Base-by-base conservation (phyloP, 495 filamentous ascomycete species). In the Talaromyces nanjingensis region DNA sequence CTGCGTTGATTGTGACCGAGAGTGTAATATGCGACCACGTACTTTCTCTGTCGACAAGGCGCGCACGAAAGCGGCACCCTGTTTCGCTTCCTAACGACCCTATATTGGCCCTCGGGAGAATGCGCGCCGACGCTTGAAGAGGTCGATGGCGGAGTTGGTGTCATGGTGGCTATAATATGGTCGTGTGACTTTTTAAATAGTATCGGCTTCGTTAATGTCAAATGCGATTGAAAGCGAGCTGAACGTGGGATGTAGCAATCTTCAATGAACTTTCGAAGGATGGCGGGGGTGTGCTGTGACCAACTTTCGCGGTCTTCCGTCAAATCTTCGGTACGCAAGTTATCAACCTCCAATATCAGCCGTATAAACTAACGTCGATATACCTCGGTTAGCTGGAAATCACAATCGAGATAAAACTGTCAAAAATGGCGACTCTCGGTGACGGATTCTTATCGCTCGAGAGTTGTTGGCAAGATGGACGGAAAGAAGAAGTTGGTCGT, bases 1-100 rank as follows among this genome's bases (percentile, higher is more conserved):
- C 27, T 27, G 53, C 9, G 27, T 29, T 25, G 49, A 3, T 3
- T n/a, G 37, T 14, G 14, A 6, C 37, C 9, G 9, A 45, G 0
- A 20, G 27, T 45, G 34, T 25, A 22, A 18, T 9, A 11, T 65
- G 24, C 39, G 22, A 8, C 57, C 37, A 70, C 90, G 83, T 81
- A 97, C 94, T 98, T 98, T 81, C 94, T 86, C 70, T 92, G 89
- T 69, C 94, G 83, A 73, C 94, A 99, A 24, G 94, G 92, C 63
- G 86, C 94, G 73, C 94, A 99, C 53, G 92, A 97, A 47, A 99
- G 81, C 33, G 94, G 94, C 16, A 99, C 90, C 63, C 94, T 83
- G 68, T 99, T 99, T 71, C 94, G 86, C 77, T 96, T 96, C 66
- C 93, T 87, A 60, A 97, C 90, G 42, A 98, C 88, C 65, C 91